Conservation (phyloP, 2,329 filamentous ascomycete species). For the Volutella citrinella region DNA sequence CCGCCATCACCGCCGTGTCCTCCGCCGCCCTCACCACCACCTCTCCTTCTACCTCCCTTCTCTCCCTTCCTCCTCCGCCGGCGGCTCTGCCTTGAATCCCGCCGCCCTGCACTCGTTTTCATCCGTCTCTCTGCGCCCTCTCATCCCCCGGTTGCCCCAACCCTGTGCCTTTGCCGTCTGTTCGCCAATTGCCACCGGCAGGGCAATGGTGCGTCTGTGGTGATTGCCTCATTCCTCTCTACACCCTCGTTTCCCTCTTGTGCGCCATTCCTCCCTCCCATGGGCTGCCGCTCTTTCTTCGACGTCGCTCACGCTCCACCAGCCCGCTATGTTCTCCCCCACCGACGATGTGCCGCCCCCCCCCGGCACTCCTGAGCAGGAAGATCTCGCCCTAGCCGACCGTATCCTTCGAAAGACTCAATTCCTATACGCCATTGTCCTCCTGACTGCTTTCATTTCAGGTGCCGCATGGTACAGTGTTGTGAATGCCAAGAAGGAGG, state of each 20-base stretch:
- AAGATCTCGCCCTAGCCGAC: constrained; percentile 34
- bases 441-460: constrained; percentile 50
- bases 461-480: constrained; percentile 52
- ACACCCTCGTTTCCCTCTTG: constrained; percentile 14
- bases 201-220: constrained; percentile 38
- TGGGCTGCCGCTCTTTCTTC: constrained; percentile 21
- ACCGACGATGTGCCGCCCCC: constrained; percentile 29
- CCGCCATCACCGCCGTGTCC: too few relatives aligned
- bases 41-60: too few relatives aligned
- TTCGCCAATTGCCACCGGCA: constrained; percentile 34
- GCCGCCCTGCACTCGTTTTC: constrained; percentile 17
- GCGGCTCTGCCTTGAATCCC: too few relatives aligned
- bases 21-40: too few relatives aligned
- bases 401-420: constrained; percentile 44
- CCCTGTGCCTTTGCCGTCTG: constrained; percentile 8
- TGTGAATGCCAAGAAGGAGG: constrained; percentile 47
- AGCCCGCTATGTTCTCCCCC: constrained; percentile 35
- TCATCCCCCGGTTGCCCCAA: constrained; percentile 6
- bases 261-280: constrained; percentile 9
- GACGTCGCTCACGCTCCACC: constrained; percentile 21
- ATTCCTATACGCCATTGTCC: constrained; percentile 50
- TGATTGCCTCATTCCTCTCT: constrained; percentile 24
- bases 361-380: constrained; percentile 19
- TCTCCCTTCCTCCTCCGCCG: neutral
- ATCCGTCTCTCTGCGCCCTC: constrained; percentile 20